Evolutionary conservation across 176 grass and related monocot species (phyloP).

Genomic region (Musa beccarii): DNA sequence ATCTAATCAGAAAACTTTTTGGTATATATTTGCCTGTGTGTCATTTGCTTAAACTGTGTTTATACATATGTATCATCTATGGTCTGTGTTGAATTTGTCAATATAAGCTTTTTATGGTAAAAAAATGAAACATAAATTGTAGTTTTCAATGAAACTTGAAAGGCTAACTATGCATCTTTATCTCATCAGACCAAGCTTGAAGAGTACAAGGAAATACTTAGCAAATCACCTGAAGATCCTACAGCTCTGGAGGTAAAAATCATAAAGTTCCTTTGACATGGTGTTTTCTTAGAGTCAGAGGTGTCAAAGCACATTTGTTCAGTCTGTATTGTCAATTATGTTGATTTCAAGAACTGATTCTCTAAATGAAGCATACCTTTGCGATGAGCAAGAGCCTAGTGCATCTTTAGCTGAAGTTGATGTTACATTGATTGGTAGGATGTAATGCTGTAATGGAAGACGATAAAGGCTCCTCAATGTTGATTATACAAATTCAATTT

Average conservation of each 20-base stretch:
- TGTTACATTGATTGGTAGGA: not conserved
- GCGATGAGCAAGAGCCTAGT: not conserved
- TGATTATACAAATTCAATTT: not conserved
- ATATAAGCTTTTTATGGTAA: too few relatives aligned
- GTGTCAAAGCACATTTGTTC: too few relatives aligned
- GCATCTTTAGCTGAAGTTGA: not conserved
- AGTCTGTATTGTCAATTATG: not conserved
- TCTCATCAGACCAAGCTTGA: slow-evolving; percentile 44
- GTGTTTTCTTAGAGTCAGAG: not conserved
- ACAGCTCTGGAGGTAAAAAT: slow-evolving; percentile 58
- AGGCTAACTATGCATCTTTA: slow-evolving; percentile 12
- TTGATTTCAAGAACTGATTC: not conserved
- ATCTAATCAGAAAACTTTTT: too few relatives aligned
- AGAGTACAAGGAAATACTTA: slow-evolving; percentile 62
- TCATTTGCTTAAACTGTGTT: too few relatives aligned
- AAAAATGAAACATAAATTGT: not conserved
- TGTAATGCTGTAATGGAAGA: not conserved
- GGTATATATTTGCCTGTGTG: too few relatives aligned
- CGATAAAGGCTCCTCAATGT: not conserved
- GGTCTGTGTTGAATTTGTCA: too few relatives aligned
- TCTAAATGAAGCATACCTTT: not conserved
- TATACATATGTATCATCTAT: too few relatives aligned
- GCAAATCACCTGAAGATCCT: slow-evolving; percentile 56
- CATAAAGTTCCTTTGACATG: not conserved
- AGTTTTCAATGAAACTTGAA: not conserved